A percentile compares a stretch with the other conserved stretches of the same genome.
Conservation (phyloP, 2,329 filamentous ascomycete genomes). For the Nigrospora oryzae region DNA sequence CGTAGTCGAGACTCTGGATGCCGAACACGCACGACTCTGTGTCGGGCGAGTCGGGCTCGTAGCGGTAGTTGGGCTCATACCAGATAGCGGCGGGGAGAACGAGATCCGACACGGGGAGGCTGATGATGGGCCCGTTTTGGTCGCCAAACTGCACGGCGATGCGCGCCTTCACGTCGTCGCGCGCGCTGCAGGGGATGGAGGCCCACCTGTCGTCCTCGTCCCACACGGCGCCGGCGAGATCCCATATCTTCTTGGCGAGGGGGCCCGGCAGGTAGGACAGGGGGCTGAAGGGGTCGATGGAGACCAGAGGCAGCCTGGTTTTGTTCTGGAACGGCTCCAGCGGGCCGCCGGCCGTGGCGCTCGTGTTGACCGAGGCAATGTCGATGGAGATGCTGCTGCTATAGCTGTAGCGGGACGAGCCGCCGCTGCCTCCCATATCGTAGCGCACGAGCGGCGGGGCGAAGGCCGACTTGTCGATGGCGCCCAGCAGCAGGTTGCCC, state of each 20-base stretch:
- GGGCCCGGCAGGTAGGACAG: constrained; percentile 8
- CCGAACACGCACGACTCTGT: not conserved
- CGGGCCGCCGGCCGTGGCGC: not conserved
- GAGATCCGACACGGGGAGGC: constrained; percentile 17
- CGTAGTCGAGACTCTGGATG: not conserved
- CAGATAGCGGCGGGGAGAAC: constrained; percentile 11
- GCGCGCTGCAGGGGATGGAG: constrained; percentile 17
- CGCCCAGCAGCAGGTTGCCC: constrained; percentile 21
- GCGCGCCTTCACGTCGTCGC: constrained; percentile 7
- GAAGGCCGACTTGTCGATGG: constrained; percentile 19
- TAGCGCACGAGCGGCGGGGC: constrained; percentile 13
- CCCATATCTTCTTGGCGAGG: constrained; percentile 16
- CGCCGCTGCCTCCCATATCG: not conserved
- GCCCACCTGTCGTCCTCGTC: constrained; percentile 3
- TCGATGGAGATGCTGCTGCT: not conserved
- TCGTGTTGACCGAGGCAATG: constrained; percentile 3
- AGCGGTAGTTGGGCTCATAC: not conserved
- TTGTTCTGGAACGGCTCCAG: constrained; percentile 5
- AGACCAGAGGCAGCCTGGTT: constrained; percentile 2
- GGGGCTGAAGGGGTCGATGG: constrained; percentile 4
- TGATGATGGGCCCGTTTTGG: constrained; percentile 15
- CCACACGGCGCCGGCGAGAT: constrained; percentile 16
- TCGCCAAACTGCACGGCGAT: constrained; percentile 18
- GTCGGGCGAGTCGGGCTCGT: not conserved
- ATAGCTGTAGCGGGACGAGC: constrained; percentile 1